Evolutionary conservation across 805 yeast genomes (phyloP).

Genomic region (Sugiyamaella qingdaonensis): DNA sequence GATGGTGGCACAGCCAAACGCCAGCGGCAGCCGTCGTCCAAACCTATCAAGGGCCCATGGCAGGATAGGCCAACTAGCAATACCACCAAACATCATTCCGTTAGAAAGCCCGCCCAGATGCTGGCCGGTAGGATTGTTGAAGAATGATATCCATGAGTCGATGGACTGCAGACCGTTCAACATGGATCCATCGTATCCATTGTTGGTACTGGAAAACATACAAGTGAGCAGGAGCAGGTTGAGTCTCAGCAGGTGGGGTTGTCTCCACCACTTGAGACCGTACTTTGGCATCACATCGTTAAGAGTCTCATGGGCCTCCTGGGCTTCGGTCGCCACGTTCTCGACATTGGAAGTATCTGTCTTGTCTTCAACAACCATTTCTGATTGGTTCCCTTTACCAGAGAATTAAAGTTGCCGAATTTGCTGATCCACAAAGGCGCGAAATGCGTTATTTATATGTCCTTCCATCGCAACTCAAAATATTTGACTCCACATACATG

Average conservation of each 20-base stretch:
- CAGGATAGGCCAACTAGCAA: conserved; percentile 61
- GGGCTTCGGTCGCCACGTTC: not conserved
- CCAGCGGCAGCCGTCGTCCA: conserved; percentile 61
- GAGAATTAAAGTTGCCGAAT: too few species aligned
- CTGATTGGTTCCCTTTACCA: too few species aligned
- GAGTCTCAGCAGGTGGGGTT: conserved; percentile 9
- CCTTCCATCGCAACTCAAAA: too few species aligned
- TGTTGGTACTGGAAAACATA: conserved; percentile 10
- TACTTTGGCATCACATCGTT: conserved; percentile 11
- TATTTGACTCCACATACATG: too few species aligned
- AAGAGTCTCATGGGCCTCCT: not conserved
- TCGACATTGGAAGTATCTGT: not conserved
- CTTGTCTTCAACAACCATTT: too few species aligned
- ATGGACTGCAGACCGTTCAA: conserved; percentile 24
- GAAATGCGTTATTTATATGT: too few species aligned
- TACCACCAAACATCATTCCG: conserved; percentile 49
- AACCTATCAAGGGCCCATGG: conserved; percentile 52
- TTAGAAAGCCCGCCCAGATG: conserved; percentile 9
- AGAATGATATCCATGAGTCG: conserved; percentile 9
- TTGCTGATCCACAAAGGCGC: too few species aligned
- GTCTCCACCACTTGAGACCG: conserved; percentile 11
- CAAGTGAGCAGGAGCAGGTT: conserved; percentile 9
- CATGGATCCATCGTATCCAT: conserved; percentile 16
- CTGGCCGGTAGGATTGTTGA: conserved; percentile 13
- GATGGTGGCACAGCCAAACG: conserved; percentile 50